These are phyloP conservation scores for Trametes cingulata DNA, from an alignment of 768 basidiomycete genomes.

Conservation along the genomic window DNA sequence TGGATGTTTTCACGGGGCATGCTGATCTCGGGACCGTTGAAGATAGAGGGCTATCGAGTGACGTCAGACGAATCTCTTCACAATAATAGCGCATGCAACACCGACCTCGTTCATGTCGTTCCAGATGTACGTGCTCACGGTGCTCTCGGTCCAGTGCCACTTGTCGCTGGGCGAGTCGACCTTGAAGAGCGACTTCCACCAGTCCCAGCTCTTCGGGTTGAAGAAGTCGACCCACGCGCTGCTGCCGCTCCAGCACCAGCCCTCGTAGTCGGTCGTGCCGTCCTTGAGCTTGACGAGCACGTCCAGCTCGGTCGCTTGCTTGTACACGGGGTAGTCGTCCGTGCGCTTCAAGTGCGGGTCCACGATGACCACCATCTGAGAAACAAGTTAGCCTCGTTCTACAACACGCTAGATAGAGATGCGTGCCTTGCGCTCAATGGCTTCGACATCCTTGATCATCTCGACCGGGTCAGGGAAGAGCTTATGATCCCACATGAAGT, in stretches of 20 bases:
- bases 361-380: slow-evolving; percentile 94
- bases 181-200: slow-evolving; percentile 90
- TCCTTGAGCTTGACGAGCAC: slow-evolving; percentile 81
- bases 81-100: too few species aligned
- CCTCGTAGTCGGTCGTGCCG: slow-evolving; percentile 86
- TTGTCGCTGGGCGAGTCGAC: slow-evolving; percentile 49
- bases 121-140: slow-evolving; percentile 89
- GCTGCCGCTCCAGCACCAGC: slow-evolving; percentile 99
- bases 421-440: slow-evolving; percentile 77
- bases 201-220: slow-evolving; percentile 84
- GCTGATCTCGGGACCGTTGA: slow-evolving; percentile 96
- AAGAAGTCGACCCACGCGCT: slow-evolving; percentile 98
- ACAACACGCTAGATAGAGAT: background rate
- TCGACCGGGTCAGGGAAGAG: slow-evolving; percentile 92
- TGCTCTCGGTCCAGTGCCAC: slow-evolving; percentile 82
- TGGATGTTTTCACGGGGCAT: slow-evolving; percentile 79
- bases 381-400: slow-evolving; percentile 4
- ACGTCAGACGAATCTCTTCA: background rate
- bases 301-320: slow-evolving; percentile 78
- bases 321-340: slow-evolving; percentile 77
- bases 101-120: slow-evolving; percentile 98
- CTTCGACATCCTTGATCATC: slow-evolving; percentile 90
- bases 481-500: slow-evolving; percentile 95
- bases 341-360: slow-evolving; percentile 95
- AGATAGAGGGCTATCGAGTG: slow-evolving; percentile 81